Evolutionary conservation across 257 asterid species (phyloP), one percentile per base, ranked within the genome.

Genomic region (Linaria vulgaris): DNA sequence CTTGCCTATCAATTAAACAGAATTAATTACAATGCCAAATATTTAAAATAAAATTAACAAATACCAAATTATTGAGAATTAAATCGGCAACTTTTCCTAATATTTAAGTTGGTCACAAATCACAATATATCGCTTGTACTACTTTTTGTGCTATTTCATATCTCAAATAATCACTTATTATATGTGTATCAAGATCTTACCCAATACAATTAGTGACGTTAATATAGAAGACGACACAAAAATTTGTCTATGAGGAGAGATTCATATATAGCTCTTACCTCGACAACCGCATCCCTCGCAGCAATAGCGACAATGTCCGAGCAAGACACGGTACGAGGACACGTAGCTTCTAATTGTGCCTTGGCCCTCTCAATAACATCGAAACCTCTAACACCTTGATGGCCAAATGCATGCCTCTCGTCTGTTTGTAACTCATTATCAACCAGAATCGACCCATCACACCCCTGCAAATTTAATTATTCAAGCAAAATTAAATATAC

Each of bases 401-500:
- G 97, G 21, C 90, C 96, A 27, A 70, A 63, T 20, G 97, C 95
- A 4, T 19, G 70, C 59, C 38, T 88, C 74, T 91, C 97, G 13
- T 81, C 74, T 30, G 57, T 55, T 9, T 41, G 31, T 38, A 7
- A 3, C 8, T 84, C 90, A 12, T 31, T 74, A 0, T 81, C 79
- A 2, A 91, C 80, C 62, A 91, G 77, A 39, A 91, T 88, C 46
- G 97, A 91, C 25, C 88, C 97, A 12, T 91, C 97, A 61, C 97
- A 91, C 9, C 97, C 97, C 95, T 90, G 73, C n/a, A 38, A 45
- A 25, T 49, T 20, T 9, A 13, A 65, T 25, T 37, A n/a, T 10
- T 4, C 6, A 25, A 27, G 6, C 34, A 64, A 64, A 4, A 12
- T 9, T 10, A 7, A 45, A 44, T 16, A 27, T 4, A 27, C 11